A percentile compares a stretch with the other conserved stretches of the same genome.
Evolutionary conservation across 2,329 filamentous ascomycete species (phyloP).

Genomic region (Alternaria triticimaculans): DNA sequence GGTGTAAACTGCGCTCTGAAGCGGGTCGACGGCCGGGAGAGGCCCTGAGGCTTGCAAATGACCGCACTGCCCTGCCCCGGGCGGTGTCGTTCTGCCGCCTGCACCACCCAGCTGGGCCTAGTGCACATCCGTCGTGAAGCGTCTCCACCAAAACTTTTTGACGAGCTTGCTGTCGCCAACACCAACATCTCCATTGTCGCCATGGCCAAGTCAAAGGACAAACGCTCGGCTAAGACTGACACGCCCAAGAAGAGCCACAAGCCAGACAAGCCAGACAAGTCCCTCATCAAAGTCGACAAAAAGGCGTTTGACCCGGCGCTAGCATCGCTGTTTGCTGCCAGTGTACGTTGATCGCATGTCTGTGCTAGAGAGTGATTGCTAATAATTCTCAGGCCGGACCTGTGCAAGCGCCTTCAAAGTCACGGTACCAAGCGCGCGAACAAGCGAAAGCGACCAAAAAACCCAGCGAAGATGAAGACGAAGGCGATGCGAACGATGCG

Average conservation of each 20-base stretch:
- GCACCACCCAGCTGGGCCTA: constrained; percentile 8
- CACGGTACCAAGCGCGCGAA: constrained; percentile 45
- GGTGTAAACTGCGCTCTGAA: constrained; percentile 24
- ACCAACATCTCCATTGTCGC: constrained; percentile 17
- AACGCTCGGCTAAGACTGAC: constrained; percentile 25
- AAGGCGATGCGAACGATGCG: constrained; percentile 52
- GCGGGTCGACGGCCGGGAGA: constrained; percentile 19
- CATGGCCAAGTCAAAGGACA: constrained; percentile 45
- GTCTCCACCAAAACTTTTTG: constrained; percentile 43
- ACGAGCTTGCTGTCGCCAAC: constrained; percentile 17
- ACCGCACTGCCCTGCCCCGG: constrained; percentile 18
- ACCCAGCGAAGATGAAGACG: constrained; percentile 59
- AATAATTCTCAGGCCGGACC: constrained; percentile 41
- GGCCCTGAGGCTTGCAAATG: constrained; percentile 28
- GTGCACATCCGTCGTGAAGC: constrained; percentile 2
- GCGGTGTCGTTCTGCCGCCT: constrained; percentile 19
- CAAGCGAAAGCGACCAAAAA: constrained; percentile 27
- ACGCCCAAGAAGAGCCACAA: constrained; percentile 17
- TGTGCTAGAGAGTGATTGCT: constrained; percentile 9
- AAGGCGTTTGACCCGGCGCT: constrained; percentile 53
- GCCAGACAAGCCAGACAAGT: constrained; percentile 21
- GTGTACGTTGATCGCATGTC: constrained; percentile 34
- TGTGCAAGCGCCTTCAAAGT: constrained; percentile 48
- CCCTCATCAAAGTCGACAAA: constrained; percentile 37
- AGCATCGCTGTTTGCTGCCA: constrained; percentile 57